Conservation (phyloP, 768 basidiomycete species). For the Tricholoma matsutake region DNA sequence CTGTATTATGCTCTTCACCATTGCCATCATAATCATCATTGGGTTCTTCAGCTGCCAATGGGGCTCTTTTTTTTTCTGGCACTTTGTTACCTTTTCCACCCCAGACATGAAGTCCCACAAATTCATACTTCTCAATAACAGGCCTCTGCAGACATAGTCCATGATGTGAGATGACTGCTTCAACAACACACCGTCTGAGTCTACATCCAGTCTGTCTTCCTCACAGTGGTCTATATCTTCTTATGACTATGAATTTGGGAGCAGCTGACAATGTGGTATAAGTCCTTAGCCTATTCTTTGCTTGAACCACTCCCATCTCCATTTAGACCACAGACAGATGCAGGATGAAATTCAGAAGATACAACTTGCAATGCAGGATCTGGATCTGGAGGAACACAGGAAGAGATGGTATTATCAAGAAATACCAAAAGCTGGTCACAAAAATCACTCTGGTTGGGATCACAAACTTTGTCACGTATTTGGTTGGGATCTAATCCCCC, state of each 20-base stretch:
- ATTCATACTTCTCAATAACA: neutral
- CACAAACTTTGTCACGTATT: slow-evolving; percentile 9
- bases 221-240: slow-evolving; percentile 26
- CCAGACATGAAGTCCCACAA: neutral
- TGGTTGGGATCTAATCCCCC: slow-evolving; percentile 29
- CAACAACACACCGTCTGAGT: no score
- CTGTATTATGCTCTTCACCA: no score
- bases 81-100: neutral
- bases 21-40: neutral
- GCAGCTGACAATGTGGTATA: slow-evolving; percentile 16
- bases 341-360: slow-evolving; percentile 16
- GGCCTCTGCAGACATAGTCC: neutral
- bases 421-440: slow-evolving; percentile 14
- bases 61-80: neutral
- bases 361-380: neutral
- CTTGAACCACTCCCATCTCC: neutral
- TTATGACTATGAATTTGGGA: slow-evolving; percentile 33
- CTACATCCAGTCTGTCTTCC: slow-evolving; percentile 14
- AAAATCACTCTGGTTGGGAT: slow-evolving; percentile 11
- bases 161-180: neutral
- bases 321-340: slow-evolving; percentile 10
- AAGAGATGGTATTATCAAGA: slow-evolving; percentile 29
- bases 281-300: slow-evolving; percentile 15
- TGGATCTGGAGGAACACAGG: slow-evolving; percentile 19
- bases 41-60: neutral